Evolutionary conservation across 2,329 filamentous ascomycete genomes (phyloP).

Genomic region (Huntiella omanensis): DNA sequence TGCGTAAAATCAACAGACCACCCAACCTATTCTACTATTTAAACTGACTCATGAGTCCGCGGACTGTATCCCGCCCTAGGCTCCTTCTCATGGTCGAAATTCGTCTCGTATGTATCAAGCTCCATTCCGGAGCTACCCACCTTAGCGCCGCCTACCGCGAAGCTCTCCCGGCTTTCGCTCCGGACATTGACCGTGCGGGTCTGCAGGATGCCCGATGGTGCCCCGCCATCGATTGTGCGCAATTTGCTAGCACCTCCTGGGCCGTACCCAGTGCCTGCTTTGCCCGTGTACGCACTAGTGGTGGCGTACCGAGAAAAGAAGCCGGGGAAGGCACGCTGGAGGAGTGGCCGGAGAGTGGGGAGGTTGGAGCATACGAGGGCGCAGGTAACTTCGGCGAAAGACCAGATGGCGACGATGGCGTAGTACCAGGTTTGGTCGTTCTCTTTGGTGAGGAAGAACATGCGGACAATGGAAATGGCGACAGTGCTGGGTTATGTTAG

Average conservation of each 20-base stretch:
- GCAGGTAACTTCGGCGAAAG: conserved; percentile 22
- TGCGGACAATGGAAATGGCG: conserved; percentile 18
- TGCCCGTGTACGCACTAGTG: conserved; percentile 1
- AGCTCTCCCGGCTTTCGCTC: conserved; percentile 8
- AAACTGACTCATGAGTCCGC: too few relatives aligned
- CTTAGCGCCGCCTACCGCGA: not conserved
- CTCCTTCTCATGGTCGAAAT: conserved; percentile 1
- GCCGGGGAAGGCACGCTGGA: conserved; percentile 11
- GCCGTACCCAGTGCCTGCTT: conserved; percentile 1
- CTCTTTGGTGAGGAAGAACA: conserved; percentile 17
- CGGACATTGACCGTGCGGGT: conserved; percentile 6
- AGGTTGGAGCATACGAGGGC: conserved; percentile 23
- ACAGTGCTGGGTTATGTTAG: conserved; percentile 15
- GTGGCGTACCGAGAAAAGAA: conserved; percentile 4
- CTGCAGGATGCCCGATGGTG: conserved; percentile 3
- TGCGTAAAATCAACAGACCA: too few relatives aligned
- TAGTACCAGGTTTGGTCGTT: conserved; percentile 17
- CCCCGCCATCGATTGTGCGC: not conserved
- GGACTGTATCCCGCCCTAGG: too few relatives aligned
- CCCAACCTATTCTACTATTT: too few relatives aligned
- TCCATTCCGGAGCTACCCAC: not conserved
- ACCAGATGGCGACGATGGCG: conserved; percentile 19
- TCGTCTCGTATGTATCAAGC: conserved; percentile 5
- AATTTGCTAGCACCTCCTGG: not conserved
- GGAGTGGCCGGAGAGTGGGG: conserved; percentile 20